Evolutionary conservation across 78 protist genomes (phyloP).

Genomic region (Diacronema lutheri): DNA sequence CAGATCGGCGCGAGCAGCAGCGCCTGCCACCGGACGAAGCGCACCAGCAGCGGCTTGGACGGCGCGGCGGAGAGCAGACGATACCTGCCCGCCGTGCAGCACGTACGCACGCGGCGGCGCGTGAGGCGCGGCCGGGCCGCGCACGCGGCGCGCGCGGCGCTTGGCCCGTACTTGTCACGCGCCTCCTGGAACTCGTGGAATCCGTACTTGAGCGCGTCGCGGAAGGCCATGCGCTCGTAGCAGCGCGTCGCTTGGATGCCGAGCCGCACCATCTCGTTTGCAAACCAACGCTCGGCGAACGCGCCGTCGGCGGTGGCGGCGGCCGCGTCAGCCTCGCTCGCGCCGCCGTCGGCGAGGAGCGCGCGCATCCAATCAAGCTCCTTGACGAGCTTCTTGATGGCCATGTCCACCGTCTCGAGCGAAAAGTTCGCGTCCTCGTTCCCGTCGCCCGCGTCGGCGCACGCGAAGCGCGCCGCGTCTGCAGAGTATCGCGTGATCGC

Average conservation of each 20-base stretch:
- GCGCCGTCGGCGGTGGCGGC: neutral
- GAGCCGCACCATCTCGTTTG: constrained; percentile 43
- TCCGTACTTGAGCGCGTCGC: constrained; percentile 82
- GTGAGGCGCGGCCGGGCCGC: too few species aligned
- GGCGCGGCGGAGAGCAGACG: too few species aligned
- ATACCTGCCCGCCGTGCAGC: constrained; percentile 56
- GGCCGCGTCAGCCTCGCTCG: neutral
- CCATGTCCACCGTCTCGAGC: constrained; percentile 43
- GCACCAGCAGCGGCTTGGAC: constrained; percentile 63
- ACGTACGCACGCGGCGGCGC: neutral
- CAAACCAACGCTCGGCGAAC: constrained; percentile 72
- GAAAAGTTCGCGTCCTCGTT: constrained; percentile 97
- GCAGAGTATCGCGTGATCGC: constrained; percentile 64
- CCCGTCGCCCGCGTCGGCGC: constrained; percentile 98
- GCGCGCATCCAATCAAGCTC: constrained; percentile 72
- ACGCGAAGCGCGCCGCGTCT: constrained; percentile 93
- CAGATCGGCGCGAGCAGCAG: constrained; percentile 88
- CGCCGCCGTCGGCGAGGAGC: neutral
- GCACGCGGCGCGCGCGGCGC: too few species aligned
- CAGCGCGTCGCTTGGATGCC: neutral
- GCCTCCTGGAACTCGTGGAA: constrained; percentile 76
- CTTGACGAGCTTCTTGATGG: constrained; percentile 82
- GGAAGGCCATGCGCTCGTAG: constrained; percentile 62
- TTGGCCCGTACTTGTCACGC: neutral
- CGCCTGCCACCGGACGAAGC: constrained; percentile 74